Percentiles rank a stretch among this genome's conserved stretches.
Conservation (phyloP, 805 yeast genomes). For the Metschnikowia shivogae region DNA sequence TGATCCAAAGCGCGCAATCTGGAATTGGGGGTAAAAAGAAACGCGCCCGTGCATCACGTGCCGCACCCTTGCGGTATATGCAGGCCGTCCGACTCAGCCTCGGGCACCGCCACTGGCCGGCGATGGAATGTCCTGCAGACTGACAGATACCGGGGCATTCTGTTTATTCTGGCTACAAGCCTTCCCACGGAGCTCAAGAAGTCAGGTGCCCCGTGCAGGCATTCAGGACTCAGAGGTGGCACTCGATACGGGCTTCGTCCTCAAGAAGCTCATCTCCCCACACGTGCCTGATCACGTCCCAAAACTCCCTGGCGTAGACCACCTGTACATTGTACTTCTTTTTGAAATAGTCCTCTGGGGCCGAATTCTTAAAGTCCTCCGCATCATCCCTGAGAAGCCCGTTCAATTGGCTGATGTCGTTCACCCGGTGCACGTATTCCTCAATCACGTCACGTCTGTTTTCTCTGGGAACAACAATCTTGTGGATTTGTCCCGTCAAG, state of each 20-base stretch:
- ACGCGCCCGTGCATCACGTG: slow-evolving; percentile 1
- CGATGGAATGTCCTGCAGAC: too few relatives aligned
- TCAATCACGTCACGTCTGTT: slow-evolving; percentile 68
- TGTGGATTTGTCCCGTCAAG: slow-evolving; percentile 51
- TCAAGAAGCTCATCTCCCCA: slow-evolving; percentile 52
- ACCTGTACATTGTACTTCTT: slow-evolving; percentile 57
- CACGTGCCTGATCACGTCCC: slow-evolving; percentile 69
- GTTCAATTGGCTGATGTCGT: slow-evolving; percentile 30
- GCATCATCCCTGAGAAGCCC: slow-evolving; percentile 37
- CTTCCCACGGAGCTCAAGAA: too few relatives aligned
- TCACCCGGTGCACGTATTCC: slow-evolving; percentile 41
- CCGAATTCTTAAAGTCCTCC: slow-evolving; percentile 29
- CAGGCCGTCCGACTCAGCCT: too few relatives aligned
- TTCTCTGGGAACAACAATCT: slow-evolving; percentile 65
- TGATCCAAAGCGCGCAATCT: slow-evolving; percentile 5
- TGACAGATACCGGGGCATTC: too few relatives aligned
- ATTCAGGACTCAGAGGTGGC: slow-evolving; percentile 8
- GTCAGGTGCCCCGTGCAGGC: neutral
- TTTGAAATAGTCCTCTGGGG: slow-evolving; percentile 48
- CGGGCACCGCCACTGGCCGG: too few relatives aligned
- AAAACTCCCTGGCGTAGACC: slow-evolving; percentile 67
- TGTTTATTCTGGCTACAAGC: too few relatives aligned
- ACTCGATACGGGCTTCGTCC: slow-evolving; percentile 14
- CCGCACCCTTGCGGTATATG: neutral
- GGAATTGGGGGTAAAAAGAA: slow-evolving; percentile 1